Evolutionary conservation across 441 rosid species (phyloP).

Genomic region (Eruca vesicaria): DNA sequence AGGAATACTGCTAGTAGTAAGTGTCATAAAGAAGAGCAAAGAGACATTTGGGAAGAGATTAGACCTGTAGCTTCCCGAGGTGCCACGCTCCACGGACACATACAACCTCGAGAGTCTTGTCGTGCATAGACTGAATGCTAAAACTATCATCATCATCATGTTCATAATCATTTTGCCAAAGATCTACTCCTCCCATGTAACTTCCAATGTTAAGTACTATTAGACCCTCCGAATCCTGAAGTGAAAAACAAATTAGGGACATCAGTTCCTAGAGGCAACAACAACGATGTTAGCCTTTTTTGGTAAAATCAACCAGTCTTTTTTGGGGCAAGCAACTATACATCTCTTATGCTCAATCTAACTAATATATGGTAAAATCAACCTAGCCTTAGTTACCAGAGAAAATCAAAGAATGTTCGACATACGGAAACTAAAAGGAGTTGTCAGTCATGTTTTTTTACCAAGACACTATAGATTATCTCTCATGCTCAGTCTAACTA

Average conservation of each 20-base stretch:
- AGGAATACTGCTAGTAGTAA: not conserved
- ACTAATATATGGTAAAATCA: no score
- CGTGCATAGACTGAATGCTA: constrained; percentile 58
- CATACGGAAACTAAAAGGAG: not conserved
- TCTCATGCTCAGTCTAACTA: not conserved
- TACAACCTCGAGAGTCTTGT: constrained; percentile 65
- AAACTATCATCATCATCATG: constrained; percentile 52
- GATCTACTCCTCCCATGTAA: constrained; percentile 83
- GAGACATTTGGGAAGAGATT: not conserved
- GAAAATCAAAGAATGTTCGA: not conserved
- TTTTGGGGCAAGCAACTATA: no score
- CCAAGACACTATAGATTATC: not conserved
- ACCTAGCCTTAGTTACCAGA: not conserved
- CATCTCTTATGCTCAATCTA: no score
- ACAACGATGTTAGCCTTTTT: not conserved
- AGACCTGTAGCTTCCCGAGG: constrained; percentile 75
- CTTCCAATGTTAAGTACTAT: constrained; percentile 73
- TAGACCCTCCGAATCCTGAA: constrained; percentile 66
- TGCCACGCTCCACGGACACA: constrained; percentile 76
- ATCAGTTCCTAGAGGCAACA: constrained; percentile 1
- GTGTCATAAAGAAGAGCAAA: not conserved
- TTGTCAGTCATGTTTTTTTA: not conserved
- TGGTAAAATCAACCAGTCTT: not conserved
- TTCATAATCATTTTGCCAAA: constrained; percentile 72
- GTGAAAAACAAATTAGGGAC: not conserved